Conservation (phyloP, 495 filamentous ascomycete species). For the Talaromyces ruber region DNA sequence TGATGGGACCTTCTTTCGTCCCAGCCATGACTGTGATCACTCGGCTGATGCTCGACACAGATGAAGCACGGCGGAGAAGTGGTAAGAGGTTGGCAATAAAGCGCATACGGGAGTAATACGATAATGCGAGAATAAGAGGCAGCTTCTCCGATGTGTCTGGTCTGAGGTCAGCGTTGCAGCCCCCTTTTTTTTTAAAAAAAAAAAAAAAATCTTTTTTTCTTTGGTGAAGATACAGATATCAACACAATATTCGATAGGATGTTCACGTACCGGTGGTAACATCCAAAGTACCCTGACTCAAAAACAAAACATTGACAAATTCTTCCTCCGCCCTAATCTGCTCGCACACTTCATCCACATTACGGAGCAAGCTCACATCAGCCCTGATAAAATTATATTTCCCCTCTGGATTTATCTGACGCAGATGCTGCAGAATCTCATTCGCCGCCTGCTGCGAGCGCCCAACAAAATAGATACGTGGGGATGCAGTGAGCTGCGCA, state of each 20-base stretch:
- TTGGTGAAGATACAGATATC: too few species aligned
- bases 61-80: slow-evolving; percentile 18
- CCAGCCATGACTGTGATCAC: slow-evolving; percentile 45
- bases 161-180: not conserved
- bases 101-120: slow-evolving; percentile 32
- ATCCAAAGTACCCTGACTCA: slow-evolving; percentile 14
- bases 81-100: slow-evolving; percentile 27
- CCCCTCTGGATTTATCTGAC: slow-evolving; percentile 39
- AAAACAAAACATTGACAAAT: slow-evolving; percentile 49
- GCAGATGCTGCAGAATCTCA: slow-evolving; percentile 36
- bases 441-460: slow-evolving; percentile 23
- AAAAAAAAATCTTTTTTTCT: too few species aligned
- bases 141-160: slow-evolving; percentile 22
- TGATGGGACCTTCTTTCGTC: slow-evolving; percentile 41
- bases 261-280: slow-evolving; percentile 2
- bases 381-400: slow-evolving; percentile 39
- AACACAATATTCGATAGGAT: not conserved
- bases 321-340: slow-evolving; percentile 41
- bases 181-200: not conserved
- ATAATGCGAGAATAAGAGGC: slow-evolving; percentile 19
- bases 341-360: slow-evolving; percentile 49
- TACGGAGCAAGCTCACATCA: slow-evolving; percentile 44
- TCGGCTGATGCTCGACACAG: slow-evolving; percentile 18
- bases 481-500: slow-evolving; percentile 17
- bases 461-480: slow-evolving; percentile 27